These are phyloP conservation scores for Ganoderma resinaceum DNA, from an alignment of 1,284 basidiomycete genomes.

Conservation along the genomic window DNA sequence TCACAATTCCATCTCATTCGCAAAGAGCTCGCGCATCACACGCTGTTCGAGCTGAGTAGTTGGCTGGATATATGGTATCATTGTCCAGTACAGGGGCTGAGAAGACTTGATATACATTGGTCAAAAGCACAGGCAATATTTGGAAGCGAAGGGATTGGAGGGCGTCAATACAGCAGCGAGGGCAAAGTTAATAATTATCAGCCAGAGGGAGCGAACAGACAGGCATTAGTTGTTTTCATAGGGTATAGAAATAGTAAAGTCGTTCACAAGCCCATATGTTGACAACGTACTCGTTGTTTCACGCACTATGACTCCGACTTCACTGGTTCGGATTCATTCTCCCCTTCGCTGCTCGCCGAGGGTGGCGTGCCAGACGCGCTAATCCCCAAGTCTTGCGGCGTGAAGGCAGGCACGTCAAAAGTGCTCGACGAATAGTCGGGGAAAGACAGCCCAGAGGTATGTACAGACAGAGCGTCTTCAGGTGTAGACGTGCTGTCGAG, in stretches of 20 bases:
- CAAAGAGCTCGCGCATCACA: not conserved
- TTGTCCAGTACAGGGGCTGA: conserved; percentile 27
- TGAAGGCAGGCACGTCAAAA: conserved; percentile 73
- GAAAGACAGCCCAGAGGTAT: conserved; percentile 64
- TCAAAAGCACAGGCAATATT: conserved; percentile 29
- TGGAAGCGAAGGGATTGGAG: conserved; percentile 22
- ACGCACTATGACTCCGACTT: conserved; percentile 50
- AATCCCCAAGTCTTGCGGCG: conserved; percentile 70
- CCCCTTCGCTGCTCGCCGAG: conserved; percentile 57
- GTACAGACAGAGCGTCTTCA: conserved; percentile 55
- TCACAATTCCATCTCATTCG: conserved; percentile 18
- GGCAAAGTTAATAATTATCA: conserved; percentile 41
- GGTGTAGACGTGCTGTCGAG: conserved; percentile 73
- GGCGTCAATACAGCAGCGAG: conserved; percentile 35
- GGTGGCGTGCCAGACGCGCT: conserved; percentile 55
- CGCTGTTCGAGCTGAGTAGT: not conserved
- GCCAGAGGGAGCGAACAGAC: conserved; percentile 33
- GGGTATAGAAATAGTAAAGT: conserved; percentile 26
- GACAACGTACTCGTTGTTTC: conserved; percentile 20
- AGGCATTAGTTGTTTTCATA: conserved; percentile 31
- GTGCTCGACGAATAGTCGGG: conserved; percentile 67
- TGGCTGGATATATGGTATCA: conserved; percentile 21
- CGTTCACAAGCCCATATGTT: conserved; percentile 31
- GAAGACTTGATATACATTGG: conserved; percentile 33
- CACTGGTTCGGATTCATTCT: conserved; percentile 53